These are phyloP conservation scores for Coemansia reversa DNA, from an alignment of 192 early-diverging fungal genomes.

Conservation along the genomic window DNA sequence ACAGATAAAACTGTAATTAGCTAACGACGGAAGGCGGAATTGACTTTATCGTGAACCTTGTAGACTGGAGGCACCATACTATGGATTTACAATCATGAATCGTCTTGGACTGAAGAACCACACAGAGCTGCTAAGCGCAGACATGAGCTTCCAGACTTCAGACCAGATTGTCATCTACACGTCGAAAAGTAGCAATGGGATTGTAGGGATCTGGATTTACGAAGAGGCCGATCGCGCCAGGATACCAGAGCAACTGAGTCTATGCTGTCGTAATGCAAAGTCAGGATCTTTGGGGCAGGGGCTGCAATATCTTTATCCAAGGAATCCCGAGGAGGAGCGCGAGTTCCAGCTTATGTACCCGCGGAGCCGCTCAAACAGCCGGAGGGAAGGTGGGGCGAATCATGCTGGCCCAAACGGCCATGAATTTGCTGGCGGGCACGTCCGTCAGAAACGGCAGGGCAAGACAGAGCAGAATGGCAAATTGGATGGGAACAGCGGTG, in stretches of 20 bases:
- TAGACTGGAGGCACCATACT: slow-evolving; percentile 57
- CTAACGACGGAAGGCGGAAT: too few relatives aligned
- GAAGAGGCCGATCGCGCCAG: slow-evolving; percentile 41
- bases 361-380: slow-evolving; percentile 51
- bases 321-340: slow-evolving; percentile 36
- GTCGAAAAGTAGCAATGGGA: slow-evolving; percentile 19
- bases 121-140: slow-evolving; percentile 61
- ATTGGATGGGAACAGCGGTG: neutral
- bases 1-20: too few relatives aligned
- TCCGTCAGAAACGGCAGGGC: slow-evolving; percentile 12
- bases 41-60: neutral
- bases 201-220: slow-evolving; percentile 53
- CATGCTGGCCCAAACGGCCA: slow-evolving; percentile 2
- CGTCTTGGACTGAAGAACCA: slow-evolving; percentile 82
- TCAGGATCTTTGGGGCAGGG: slow-evolving; percentile 26
- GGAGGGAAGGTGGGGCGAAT: slow-evolving; percentile 16
- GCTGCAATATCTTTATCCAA: slow-evolving; percentile 39
- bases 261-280: slow-evolving; percentile 35
- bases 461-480: neutral
- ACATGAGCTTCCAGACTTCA: slow-evolving; percentile 77
- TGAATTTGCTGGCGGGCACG: slow-evolving; percentile 18
- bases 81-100: slow-evolving; percentile 87
- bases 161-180: slow-evolving; percentile 88
- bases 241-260: slow-evolving; percentile 43
- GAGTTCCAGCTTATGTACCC: slow-evolving; percentile 47